These are phyloP conservation scores for Leptomonas pyrrhocoris DNA, from an alignment of 208 protist species.

Conservation along the genomic window DNA sequence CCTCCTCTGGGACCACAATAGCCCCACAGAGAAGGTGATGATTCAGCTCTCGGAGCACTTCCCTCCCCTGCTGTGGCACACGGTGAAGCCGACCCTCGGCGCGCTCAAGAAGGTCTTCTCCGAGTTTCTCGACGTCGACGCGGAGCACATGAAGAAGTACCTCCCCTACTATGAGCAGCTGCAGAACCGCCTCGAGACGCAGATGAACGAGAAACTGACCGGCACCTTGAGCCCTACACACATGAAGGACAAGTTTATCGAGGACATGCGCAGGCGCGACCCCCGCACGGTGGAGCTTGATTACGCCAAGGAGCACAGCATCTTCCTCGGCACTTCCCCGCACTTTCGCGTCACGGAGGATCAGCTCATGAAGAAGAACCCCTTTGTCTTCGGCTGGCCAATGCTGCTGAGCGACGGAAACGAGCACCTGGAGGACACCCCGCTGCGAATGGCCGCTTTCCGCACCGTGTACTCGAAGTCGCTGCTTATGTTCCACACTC, in stretches of 20 bases:
- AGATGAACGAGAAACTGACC: slow-evolving; percentile 73
- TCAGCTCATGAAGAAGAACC: slow-evolving; percentile 87
- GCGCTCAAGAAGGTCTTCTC: slow-evolving; percentile 84
- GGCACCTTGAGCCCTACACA: slow-evolving; percentile 77
- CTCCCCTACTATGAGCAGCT: slow-evolving; percentile 89
- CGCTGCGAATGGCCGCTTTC: slow-evolving; percentile 83
- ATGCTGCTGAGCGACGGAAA: slow-evolving; percentile 90
- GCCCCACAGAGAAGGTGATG: slow-evolving; percentile 88
- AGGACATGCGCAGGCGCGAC: slow-evolving; percentile 88
- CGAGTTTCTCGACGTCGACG: slow-evolving; percentile 91
- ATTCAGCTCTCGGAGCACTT: slow-evolving; percentile 90
- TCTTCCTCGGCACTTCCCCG: slow-evolving; percentile 85
- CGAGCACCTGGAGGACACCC: slow-evolving; percentile 77
- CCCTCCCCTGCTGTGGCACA: slow-evolving; percentile 91
- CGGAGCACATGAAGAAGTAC: slow-evolving; percentile 91
- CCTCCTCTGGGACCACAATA: slow-evolving; percentile 91
- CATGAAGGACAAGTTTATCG: slow-evolving; percentile 86
- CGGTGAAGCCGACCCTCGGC: slow-evolving; percentile 78
- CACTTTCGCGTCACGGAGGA: slow-evolving; percentile 87
- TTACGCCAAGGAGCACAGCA: slow-evolving; percentile 76
- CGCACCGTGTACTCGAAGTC: slow-evolving; percentile 91
- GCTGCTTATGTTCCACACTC: slow-evolving; percentile 82
- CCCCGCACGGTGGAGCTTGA: slow-evolving; percentile 82
- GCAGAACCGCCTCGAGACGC: slow-evolving; percentile 81
- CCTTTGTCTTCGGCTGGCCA: slow-evolving; percentile 94